Evolutionary conservation across 345 rosid species (phyloP).

Genomic region (Syzygium aqueum): DNA sequence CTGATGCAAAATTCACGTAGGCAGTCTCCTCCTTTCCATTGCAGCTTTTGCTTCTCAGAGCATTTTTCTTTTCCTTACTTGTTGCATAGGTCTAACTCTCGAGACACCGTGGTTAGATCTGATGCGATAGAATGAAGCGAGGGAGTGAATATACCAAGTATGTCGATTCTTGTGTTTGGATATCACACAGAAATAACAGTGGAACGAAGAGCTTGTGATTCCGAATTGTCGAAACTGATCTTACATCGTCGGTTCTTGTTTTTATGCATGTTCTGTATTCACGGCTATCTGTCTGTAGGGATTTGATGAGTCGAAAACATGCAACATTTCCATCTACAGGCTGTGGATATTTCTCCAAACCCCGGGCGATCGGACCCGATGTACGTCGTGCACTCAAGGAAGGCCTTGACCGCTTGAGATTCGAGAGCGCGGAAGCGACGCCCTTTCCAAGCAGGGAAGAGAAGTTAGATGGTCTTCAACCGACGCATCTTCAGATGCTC

Average conservation of each 20-base stretch:
- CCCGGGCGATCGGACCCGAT: slow-evolving; percentile 87
- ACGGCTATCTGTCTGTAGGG: background rate
- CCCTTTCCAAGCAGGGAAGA: background rate
- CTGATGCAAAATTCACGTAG: background rate
- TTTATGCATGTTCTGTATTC: background rate
- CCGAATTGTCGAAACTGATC: background rate
- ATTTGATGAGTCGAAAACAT: background rate
- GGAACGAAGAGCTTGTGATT: background rate
- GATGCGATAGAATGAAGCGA: background rate
- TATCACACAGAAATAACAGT: background rate
- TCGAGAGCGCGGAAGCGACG: background rate
- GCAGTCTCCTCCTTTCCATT: background rate
- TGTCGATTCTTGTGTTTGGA: background rate
- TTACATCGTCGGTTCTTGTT: background rate
- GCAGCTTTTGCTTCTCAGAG: background rate
- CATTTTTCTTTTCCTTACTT: background rate
- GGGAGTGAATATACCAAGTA: background rate
- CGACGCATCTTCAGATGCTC: background rate
- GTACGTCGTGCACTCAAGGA: slow-evolving; percentile 81
- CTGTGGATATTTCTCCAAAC: slow-evolving; percentile 88
- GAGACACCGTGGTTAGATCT: fast-evolving
- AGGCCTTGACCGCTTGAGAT: slow-evolving; percentile 37
- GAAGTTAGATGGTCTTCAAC: background rate
- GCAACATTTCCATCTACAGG: slow-evolving; percentile 32
- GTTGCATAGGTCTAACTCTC: background rate